Percentiles rank a stretch among this genome's conserved stretches.
Evolutionary conservation across 2,329 filamentous ascomycete species (phyloP).

Genomic region (Penicillium sp.): DNA sequence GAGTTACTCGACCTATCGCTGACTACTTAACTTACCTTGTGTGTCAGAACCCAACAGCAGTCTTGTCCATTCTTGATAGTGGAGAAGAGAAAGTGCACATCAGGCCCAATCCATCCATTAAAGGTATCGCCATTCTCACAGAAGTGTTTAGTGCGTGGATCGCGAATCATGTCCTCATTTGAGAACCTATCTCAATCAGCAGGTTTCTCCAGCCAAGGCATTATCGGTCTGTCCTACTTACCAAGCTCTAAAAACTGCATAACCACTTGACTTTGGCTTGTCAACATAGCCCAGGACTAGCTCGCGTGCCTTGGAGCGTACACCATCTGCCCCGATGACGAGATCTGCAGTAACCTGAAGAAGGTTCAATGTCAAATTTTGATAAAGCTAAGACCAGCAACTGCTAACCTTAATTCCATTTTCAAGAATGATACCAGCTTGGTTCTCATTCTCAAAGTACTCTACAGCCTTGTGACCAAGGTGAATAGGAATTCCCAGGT

Average conservation of each 20-base stretch:
- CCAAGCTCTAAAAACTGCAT: constrained; percentile 30
- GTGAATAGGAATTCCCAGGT: constrained; percentile 57
- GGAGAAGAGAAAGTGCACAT: constrained; percentile 47
- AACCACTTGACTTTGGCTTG: constrained; percentile 34
- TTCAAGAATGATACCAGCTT: constrained; percentile 54
- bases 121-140: constrained; percentile 55
- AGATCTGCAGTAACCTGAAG: constrained; percentile 42
- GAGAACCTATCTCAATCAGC: constrained; percentile 13
- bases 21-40: constrained; percentile 36
- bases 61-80: constrained; percentile 55
- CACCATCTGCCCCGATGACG: constrained; percentile 57
- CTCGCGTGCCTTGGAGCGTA: constrained; percentile 54
- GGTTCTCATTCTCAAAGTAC: constrained; percentile 56
- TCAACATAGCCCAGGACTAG: constrained; percentile 43
- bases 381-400: neutral
- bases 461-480: constrained; percentile 53
- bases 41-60: constrained; percentile 58
- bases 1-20: neutral
- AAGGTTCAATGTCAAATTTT: neutral
- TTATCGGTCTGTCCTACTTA: neutral
- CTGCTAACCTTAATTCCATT: constrained; percentile 46
- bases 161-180: constrained; percentile 22
- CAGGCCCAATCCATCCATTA: constrained; percentile 54
- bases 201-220: neutral
- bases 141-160: constrained; percentile 45